Evolutionary conservation across 2,329 filamentous ascomycete species (phyloP).

Genomic region (Cercospora sp.): DNA sequence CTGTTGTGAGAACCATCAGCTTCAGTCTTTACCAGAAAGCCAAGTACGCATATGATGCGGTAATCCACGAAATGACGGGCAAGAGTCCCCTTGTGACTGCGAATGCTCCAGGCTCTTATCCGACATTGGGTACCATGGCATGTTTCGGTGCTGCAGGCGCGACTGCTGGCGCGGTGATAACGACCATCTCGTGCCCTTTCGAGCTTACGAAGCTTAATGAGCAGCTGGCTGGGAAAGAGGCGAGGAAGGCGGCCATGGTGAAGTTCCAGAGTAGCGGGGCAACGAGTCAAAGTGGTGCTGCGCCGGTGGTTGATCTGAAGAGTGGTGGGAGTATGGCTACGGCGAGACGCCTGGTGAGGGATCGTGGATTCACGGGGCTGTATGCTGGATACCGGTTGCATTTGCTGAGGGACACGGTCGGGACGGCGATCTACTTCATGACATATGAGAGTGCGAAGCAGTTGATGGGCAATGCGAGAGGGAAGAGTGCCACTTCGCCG

Average conservation of each 20-base stretch:
- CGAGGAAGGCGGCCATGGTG: slow-evolving; percentile 39
- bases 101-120: slow-evolving; percentile 68
- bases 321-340: slow-evolving; percentile 50
- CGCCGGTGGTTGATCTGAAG: slow-evolving; percentile 21
- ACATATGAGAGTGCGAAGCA: slow-evolving; percentile 88
- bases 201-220: slow-evolving; percentile 88
- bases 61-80: slow-evolving; percentile 64
- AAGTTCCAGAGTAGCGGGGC: slow-evolving; percentile 4
- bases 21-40: slow-evolving; percentile 79
- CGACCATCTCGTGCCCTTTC: slow-evolving; percentile 80
- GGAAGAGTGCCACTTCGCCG: slow-evolving; percentile 74
- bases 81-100: slow-evolving; percentile 73
- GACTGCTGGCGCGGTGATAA: slow-evolving; percentile 76
- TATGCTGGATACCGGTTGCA: slow-evolving; percentile 82
- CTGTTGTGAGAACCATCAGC: slow-evolving; percentile 73
- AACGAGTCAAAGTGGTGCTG: not conserved
- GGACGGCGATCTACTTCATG: slow-evolving; percentile 83
- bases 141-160: slow-evolving; percentile 79
- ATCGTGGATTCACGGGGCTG: slow-evolving; percentile 70
- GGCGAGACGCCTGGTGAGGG: slow-evolving; percentile 73
- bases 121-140: slow-evolving; percentile 69
- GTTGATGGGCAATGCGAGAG: slow-evolving; percentile 72
- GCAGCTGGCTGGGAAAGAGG: slow-evolving; percentile 78
- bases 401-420: slow-evolving; percentile 81
- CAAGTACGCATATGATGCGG: slow-evolving; percentile 71